Evolutionary conservation across 805 yeast species (phyloP).

Genomic region (Cyberlindnera subsufficiens): DNA sequence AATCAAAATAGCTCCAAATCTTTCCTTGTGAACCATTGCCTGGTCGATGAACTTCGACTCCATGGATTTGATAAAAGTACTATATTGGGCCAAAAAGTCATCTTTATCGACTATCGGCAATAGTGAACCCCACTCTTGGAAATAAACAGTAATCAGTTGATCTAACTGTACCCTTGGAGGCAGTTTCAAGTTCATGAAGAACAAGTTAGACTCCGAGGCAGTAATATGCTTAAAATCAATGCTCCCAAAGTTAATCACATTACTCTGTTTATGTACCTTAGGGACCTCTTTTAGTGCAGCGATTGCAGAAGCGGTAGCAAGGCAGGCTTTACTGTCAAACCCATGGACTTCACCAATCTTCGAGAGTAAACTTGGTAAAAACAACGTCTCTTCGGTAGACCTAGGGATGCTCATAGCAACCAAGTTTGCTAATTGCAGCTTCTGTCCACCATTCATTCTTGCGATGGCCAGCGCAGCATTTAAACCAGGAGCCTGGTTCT

Average conservation of each 20-base stretch:
- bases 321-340: constrained; percentile 63
- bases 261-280: constrained; percentile 17
- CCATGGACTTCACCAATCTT: constrained; percentile 68
- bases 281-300: constrained; percentile 58
- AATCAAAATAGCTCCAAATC: constrained; percentile 46
- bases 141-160: constrained; percentile 58
- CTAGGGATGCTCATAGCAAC: constrained; percentile 74
- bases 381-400: constrained; percentile 71
- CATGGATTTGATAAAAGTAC: constrained; percentile 37
- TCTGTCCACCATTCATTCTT: constrained; percentile 41
- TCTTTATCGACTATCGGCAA: constrained; percentile 67
- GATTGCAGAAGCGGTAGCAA: constrained; percentile 62
- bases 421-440: constrained; percentile 43
- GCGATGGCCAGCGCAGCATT: constrained; percentile 60
- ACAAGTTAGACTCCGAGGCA: constrained; percentile 36
- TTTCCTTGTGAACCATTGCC: constrained; percentile 39
- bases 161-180: constrained; percentile 60
- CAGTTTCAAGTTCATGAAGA: constrained; percentile 37
- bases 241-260: constrained; percentile 26
- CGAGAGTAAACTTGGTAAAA: constrained; percentile 66
- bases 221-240: constrained; percentile 34
- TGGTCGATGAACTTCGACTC: constrained; percentile 39
- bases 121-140: constrained; percentile 71
- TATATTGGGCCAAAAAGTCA: constrained; percentile 59
- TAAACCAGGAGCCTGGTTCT: constrained; percentile 70